Conservation (phyloP, 805 yeast genomes). For the Nakazawaea ambrosiae region DNA sequence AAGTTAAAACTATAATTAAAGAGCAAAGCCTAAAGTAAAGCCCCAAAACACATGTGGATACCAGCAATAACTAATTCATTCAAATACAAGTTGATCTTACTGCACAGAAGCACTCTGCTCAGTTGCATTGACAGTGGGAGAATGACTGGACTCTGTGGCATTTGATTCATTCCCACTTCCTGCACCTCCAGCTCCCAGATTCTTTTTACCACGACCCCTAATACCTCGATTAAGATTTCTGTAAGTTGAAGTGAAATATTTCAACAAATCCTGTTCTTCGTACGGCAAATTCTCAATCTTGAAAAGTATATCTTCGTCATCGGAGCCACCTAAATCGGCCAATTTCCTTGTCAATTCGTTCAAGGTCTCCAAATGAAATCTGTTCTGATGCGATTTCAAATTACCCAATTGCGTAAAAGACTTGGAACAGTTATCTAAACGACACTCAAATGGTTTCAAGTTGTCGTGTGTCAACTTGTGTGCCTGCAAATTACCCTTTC, state of each 20-base stretch:
- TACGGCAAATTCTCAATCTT: slow-evolving; percentile 40
- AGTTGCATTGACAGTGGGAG: too few species aligned
- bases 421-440: slow-evolving; percentile 75
- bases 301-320: slow-evolving; percentile 20
- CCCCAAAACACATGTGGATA: too few species aligned
- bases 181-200: too few species aligned
- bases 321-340: slow-evolving; percentile 48
- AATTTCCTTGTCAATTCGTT: slow-evolving; percentile 57
- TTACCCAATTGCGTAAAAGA: slow-evolving; percentile 89
- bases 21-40: too few species aligned
- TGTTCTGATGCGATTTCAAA: slow-evolving; percentile 88
- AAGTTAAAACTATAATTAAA: too few species aligned
- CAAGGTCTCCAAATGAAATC: slow-evolving; percentile 73
- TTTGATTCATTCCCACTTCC: too few species aligned
- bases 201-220: slow-evolving; percentile 73
- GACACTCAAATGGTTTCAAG: slow-evolving; percentile 72
- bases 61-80: too few species aligned
- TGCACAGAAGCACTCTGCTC: too few species aligned
- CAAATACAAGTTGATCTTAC: too few species aligned
- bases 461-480: slow-evolving; percentile 79
- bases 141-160: too few species aligned
- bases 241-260: slow-evolving; percentile 75
- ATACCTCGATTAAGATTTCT: slow-evolving; percentile 89
- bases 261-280: slow-evolving; percentile 61
- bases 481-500: slow-evolving; percentile 89